Conservation (phyloP, 2,329 filamentous ascomycete genomes). For the Ascochyta koolunga region DNA sequence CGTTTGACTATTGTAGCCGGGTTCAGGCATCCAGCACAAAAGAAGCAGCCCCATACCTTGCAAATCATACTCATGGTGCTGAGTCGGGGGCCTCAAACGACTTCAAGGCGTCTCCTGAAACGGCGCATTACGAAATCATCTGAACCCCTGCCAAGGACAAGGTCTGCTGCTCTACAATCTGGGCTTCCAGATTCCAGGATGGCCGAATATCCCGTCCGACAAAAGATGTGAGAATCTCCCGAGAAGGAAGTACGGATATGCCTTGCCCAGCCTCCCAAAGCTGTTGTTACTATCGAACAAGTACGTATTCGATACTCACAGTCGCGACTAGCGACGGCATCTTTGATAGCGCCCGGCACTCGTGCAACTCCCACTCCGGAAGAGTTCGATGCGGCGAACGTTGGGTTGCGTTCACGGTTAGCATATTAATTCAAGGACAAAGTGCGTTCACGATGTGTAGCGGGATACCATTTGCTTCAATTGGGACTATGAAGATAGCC, state of each 20-base stretch:
- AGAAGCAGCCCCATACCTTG: slow-evolving; percentile 2
- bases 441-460: neutral
- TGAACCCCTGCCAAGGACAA: neutral
- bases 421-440: neutral
- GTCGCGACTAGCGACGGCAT: neutral
- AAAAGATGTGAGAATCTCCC: neutral
- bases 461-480: neutral
- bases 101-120: neutral
- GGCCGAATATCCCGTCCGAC: neutral
- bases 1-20: neutral
- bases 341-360: neutral
- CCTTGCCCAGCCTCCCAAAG: neutral
- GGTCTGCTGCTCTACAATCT: neutral
- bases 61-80: neutral
- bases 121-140: neutral
- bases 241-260: neutral
- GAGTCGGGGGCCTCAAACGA: neutral
- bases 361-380: neutral
- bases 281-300: neutral
- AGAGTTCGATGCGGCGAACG: neutral
- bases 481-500: neutral
- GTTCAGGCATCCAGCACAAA: slow-evolving; percentile 3
- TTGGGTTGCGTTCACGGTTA: neutral
- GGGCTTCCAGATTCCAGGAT: neutral
- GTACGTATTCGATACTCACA: neutral